Evolutionary conservation across 352 stramenopile species (phyloP), one percentile per base, ranked within the genome.

Genomic region (Pythium sukuiense): DNA sequence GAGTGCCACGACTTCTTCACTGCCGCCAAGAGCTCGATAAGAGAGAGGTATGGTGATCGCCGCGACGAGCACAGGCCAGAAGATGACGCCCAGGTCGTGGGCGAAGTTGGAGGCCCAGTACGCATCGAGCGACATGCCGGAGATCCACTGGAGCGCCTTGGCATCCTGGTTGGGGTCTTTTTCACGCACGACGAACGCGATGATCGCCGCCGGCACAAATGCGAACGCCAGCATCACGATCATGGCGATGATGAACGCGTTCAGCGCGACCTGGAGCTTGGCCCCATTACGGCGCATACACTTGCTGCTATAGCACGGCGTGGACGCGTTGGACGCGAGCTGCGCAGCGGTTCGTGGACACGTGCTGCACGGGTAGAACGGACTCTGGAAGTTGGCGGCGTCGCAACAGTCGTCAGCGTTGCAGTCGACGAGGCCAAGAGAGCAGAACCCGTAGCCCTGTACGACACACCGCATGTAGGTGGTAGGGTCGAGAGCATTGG

Each of bases 171-270:
- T 80, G 8, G 81, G 80, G 26, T 85, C 70, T 63, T 90, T 89
- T 30, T 92, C 84, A 2, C 74, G 69, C 3, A 92, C 81, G 52
- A 88, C 60, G 30, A 90, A 89, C 3, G 76, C 80, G 26, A 92
- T 79, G 48, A 90, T 71, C 0, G 79, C 74, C 35, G 84, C 84
- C 2, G 81, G 84, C 45, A 92, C 64, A 33, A 92, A 92, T 2
- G 84, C 76, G 35, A 90, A 90, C 33, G 80, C 84, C 30, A 92
- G 66, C 70, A 89, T 82, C 11, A 84, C 72, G 48, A 92, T 71
- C 61, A 90, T 74, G 0, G 77, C 71, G 24, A 76, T 73, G 37
- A 90, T 69, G 64, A 92, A 89, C 0, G 74, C 78, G 41, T 90
- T 92, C 24, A 92, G 63, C 41, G 75, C 80, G 37, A 74, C 73